Percentiles rank a stretch among this genome's conserved stretches.
These are phyloP conservation scores for Penicillium arizonense DNA, from an alignment of 495 filamentous ascomycete genomes.

Conservation along the genomic window DNA sequence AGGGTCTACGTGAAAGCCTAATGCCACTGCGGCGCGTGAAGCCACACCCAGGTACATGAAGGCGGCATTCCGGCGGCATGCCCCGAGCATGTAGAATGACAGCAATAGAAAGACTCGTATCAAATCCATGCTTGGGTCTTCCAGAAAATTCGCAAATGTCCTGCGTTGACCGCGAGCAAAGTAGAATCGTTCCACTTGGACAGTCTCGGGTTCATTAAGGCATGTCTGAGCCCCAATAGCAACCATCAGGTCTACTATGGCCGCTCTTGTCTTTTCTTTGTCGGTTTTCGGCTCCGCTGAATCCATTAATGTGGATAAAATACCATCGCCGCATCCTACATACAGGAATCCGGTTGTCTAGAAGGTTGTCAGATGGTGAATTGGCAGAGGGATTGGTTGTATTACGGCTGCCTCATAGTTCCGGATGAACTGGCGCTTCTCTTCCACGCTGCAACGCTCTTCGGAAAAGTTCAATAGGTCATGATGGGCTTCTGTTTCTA, in stretches of 20 bases:
- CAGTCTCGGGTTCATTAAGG: slow-evolving; percentile 16
- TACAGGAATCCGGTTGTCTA: slow-evolving; percentile 38
- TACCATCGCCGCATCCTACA: slow-evolving; percentile 10
- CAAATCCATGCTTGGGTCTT: slow-evolving; percentile 42
- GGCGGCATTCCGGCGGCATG: slow-evolving; percentile 46
- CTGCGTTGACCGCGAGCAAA: slow-evolving; percentile 38
- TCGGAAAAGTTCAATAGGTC: slow-evolving; percentile 25
- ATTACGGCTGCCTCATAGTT: slow-evolving; percentile 32
- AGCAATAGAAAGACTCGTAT: slow-evolving; percentile 41
- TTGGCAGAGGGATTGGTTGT: background rate
- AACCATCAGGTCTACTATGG: slow-evolving; percentile 37
- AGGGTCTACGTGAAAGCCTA: slow-evolving; percentile 37
- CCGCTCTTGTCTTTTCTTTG: slow-evolving; percentile 23
- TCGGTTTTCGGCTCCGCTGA: slow-evolving; percentile 13
- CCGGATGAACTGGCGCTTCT: slow-evolving; percentile 25
- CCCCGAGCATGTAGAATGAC: slow-evolving; percentile 49
- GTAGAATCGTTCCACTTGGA: slow-evolving; percentile 31
- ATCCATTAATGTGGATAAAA: slow-evolving; percentile 2
- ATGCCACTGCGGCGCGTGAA: slow-evolving; percentile 38
- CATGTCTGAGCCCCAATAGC: slow-evolving; percentile 44
- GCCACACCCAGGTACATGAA: slow-evolving; percentile 51
- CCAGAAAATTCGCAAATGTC: slow-evolving; percentile 37
- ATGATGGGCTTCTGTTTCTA: slow-evolving; percentile 37
- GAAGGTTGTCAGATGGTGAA: slow-evolving; percentile 1
- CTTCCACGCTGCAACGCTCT: slow-evolving; percentile 17